Percentiles rank a stretch among this genome's conserved stretches.
phyloP scores from a whole-genome alignment of 306 rosid species.

The Vigna unguiculata region DNA sequence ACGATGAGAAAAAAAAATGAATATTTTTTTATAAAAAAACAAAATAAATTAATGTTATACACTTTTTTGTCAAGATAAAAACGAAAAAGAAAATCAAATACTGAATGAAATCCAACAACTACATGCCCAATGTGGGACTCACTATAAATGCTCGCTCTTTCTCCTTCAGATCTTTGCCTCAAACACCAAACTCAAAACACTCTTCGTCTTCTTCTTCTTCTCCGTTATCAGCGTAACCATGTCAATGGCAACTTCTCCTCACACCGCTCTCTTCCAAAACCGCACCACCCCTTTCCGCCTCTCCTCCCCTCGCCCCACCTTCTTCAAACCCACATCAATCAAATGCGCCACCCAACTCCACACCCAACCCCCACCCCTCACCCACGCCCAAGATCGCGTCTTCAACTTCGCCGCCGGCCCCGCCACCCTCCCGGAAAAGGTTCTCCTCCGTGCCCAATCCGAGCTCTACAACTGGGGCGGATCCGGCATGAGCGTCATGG shows the following conservation, averaged over 20 bases:
- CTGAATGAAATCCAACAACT: neutral
- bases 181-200: neutral
- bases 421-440: slow-evolving; percentile 84
- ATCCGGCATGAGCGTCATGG: slow-evolving; percentile 99
- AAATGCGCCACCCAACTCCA: slow-evolving; percentile 65
- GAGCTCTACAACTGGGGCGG: slow-evolving; percentile 95
- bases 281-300: slow-evolving; percentile 32
- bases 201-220: neutral
- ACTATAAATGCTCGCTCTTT: neutral
- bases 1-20: too few relatives aligned
- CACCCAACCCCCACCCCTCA: slow-evolving; percentile 39
- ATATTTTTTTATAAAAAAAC: neutral
- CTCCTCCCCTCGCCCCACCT: slow-evolving; percentile 41
- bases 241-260: slow-evolving; percentile 68
- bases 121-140: neutral
- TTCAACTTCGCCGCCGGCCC: slow-evolving; percentile 99
- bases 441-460: slow-evolving; percentile 77
- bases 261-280: slow-evolving; percentile 57
- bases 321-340: slow-evolving; percentile 59
- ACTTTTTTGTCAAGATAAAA: too few relatives aligned
- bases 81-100: neutral
- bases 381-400: slow-evolving; percentile 76
- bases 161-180: neutral
- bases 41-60: neutral
- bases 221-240: slow-evolving; percentile 41